Percentiles rank a stretch among this genome's conserved stretches.
These are phyloP conservation scores for Apostasia shenzhenica DNA, from an alignment of 106 monocot species.

Conservation along the genomic window DNA sequence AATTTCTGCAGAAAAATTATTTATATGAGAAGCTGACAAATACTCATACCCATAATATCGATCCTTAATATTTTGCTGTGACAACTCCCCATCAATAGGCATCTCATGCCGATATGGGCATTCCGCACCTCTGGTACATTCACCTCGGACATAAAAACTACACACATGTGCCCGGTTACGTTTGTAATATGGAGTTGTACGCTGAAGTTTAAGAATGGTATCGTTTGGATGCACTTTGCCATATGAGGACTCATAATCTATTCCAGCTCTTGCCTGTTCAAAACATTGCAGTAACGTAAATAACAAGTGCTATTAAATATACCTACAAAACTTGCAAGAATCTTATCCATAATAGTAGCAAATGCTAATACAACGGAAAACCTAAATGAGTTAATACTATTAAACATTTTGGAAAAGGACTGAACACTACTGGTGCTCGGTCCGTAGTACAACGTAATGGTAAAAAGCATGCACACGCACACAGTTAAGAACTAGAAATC, in stretches of 20 bases:
- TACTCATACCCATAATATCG: slow-evolving; percentile 91
- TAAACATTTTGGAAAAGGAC: too few species aligned
- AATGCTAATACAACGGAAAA: too few species aligned
- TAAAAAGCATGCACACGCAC: too few species aligned
- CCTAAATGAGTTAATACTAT: too few species aligned
- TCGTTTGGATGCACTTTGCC: slow-evolving; percentile 88
- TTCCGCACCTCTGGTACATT: slow-evolving; percentile 94
- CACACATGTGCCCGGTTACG: slow-evolving; percentile 97
- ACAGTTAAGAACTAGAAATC: too few species aligned
- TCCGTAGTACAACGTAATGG: too few species aligned
- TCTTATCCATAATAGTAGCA: too few species aligned
- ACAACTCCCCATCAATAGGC: slow-evolving; percentile 87
- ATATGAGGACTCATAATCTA: slow-evolving; percentile 94
- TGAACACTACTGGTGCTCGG: too few species aligned
- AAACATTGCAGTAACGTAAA: not conserved
- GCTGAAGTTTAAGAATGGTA: slow-evolving; percentile 96
- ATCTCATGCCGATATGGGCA: slow-evolving; percentile 99
- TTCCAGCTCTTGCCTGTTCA: slow-evolving; percentile 84
- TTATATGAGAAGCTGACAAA: not conserved
- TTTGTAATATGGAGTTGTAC: slow-evolving; percentile 98
- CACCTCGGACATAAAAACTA: slow-evolving; percentile 90
- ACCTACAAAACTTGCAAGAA: too few species aligned
- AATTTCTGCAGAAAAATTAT: too few species aligned
- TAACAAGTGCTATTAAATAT: too few species aligned
- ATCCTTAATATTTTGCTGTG: slow-evolving; percentile 99